These are phyloP conservation scores for Colletotrichum simmondsii DNA, from an alignment of 2,329 filamentous ascomycete genomes.

Conservation along the genomic window DNA sequence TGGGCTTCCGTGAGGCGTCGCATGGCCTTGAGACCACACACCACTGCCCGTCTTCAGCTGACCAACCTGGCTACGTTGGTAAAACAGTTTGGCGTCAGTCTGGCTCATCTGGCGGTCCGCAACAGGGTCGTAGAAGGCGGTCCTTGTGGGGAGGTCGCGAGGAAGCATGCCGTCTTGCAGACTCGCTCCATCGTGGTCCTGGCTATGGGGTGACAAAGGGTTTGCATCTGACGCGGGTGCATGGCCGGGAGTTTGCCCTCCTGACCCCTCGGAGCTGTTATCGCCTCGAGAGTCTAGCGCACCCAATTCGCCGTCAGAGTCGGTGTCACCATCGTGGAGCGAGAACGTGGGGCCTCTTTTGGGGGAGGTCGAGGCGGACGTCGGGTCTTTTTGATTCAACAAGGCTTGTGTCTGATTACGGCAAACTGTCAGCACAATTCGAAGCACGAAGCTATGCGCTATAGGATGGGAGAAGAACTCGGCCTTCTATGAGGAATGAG, in stretches of 20 bases:
- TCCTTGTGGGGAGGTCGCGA: slow-evolving; percentile 73
- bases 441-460: not conserved
- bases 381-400: slow-evolving; percentile 23
- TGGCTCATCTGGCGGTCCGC: slow-evolving; percentile 95
- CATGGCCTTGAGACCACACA: slow-evolving; percentile 50
- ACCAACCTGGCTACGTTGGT: slow-evolving; percentile 85
- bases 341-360: slow-evolving; percentile 24
- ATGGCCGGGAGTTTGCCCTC: slow-evolving; percentile 9
- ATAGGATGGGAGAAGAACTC: not conserved
- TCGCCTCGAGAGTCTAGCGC: slow-evolving; percentile 27
- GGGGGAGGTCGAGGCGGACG: slow-evolving; percentile 33
- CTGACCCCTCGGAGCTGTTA: slow-evolving; percentile 23
- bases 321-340: slow-evolving; percentile 22
- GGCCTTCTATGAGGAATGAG: not conserved
- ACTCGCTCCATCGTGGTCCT: slow-evolving; percentile 14
- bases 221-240: not conserved
- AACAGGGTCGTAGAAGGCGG: slow-evolving; percentile 92
- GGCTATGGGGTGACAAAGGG: not conserved
- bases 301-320: slow-evolving; percentile 31
- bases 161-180: slow-evolving; percentile 68
- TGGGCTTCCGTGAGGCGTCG: slow-evolving; percentile 60
- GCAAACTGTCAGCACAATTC: not conserved
- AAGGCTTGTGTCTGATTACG: slow-evolving; percentile 4
- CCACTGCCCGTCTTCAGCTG: slow-evolving; percentile 49
- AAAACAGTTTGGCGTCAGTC: slow-evolving; percentile 94